Evolutionary conservation across 257 asterid species (phyloP).

Genomic region (Solanum paucissectum): DNA sequence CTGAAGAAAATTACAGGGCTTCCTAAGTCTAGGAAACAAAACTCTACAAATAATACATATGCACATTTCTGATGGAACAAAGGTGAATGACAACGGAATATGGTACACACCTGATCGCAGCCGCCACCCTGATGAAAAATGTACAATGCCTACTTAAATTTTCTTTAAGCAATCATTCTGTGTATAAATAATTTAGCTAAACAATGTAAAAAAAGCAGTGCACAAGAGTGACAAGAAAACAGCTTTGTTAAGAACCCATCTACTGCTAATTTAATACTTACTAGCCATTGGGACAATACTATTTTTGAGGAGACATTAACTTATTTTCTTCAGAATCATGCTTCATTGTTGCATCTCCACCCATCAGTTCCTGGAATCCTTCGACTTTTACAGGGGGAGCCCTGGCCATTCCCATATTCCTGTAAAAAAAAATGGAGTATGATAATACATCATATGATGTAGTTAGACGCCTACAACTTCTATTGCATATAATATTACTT

Average conservation of each 20-base stretch:
- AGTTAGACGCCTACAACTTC: background rate
- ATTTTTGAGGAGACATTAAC: constrained; percentile 44
- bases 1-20: background rate
- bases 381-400: constrained; percentile 97
- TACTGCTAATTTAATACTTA: background rate
- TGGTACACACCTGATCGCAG: background rate
- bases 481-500: constrained; percentile 7
- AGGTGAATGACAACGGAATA: background rate
- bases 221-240: background rate
- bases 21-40: background rate
- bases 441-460: background rate
- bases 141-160: background rate
- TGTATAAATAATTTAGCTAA: background rate
- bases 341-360: constrained; percentile 73
- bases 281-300: background rate
- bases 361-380: constrained; percentile 97
- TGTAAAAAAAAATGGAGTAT: constrained; percentile 12
- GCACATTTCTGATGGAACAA: background rate
- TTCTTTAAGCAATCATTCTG: background rate
- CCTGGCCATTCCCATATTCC: constrained; percentile 73
- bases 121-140: background rate
- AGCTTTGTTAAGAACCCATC: background rate
- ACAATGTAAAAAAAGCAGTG: background rate
- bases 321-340: constrained; percentile 78
- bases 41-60: background rate